Evolutionary conservation across 2,329 filamentous ascomycete genomes (phyloP).

Genomic region (Colletotrichum sp.): DNA sequence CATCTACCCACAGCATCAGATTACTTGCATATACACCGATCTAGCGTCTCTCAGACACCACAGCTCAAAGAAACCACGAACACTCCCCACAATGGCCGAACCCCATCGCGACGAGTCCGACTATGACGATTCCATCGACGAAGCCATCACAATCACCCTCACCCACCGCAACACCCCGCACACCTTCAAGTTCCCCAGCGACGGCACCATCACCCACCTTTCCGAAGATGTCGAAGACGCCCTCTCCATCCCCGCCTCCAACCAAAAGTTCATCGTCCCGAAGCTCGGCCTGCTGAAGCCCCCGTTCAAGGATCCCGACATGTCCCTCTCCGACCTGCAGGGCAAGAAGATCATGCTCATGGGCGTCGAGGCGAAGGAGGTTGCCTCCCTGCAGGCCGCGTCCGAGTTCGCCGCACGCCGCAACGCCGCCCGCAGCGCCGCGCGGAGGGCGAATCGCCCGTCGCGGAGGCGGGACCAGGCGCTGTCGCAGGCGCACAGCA

Average conservation of each 20-base stretch:
- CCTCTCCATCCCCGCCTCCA: constrained; percentile 63
- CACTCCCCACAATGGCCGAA: constrained; percentile 13
- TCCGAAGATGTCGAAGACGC: constrained; percentile 59
- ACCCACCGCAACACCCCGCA: constrained; percentile 51
- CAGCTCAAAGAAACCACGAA: neutral
- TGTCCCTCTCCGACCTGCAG: constrained; percentile 52
- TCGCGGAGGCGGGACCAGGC: constrained; percentile 39
- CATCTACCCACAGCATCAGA: constrained; percentile 20
- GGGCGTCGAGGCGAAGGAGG: constrained; percentile 65
- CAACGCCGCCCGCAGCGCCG: constrained; percentile 43
- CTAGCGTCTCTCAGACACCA: neutral
- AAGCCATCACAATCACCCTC: constrained; percentile 47
- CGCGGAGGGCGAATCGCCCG: constrained; percentile 35
- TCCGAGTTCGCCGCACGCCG: constrained; percentile 52
- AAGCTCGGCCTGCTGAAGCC: constrained; percentile 69
- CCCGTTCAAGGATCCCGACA: constrained; percentile 64
- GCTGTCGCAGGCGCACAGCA: constrained; percentile 57
- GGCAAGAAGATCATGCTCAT: constrained; percentile 69
- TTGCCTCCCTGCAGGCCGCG: constrained; percentile 59
- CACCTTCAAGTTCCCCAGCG: constrained; percentile 45
- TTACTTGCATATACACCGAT: constrained; percentile 15
- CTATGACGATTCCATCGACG: constrained; percentile 22
- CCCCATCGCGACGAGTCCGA: constrained; percentile 9
- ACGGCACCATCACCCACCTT: constrained; percentile 61
- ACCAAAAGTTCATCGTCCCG: constrained; percentile 73